Base-by-base conservation (phyloP, 139 green algal genomes). In the Bryopsis sp. region DNA sequence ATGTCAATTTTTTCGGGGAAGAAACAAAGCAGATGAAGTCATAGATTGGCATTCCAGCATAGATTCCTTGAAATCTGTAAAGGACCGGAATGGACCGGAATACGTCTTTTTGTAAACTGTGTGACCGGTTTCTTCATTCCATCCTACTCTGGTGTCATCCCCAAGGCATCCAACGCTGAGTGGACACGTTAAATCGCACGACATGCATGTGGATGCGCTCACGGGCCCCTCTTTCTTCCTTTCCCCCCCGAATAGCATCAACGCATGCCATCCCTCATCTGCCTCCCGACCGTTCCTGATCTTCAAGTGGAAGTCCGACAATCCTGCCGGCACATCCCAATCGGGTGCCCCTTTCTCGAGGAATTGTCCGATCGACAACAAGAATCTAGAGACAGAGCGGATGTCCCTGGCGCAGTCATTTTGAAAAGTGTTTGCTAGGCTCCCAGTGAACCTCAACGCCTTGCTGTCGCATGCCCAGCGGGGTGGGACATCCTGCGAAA, bases 291-390 rank as follows among this genome's bases (percentile, higher is more conserved):
- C 5, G 63, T 70, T 43, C 63, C 48, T 24, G 3, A 70, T 29
- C 36, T 70, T 70, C 37, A 70, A 11, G 31, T 59, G 63, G 63
- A 39, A 70, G 63, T 70, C 63, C 15, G 22, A 29, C 59, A 67
- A 35, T 5, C 59, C 59, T 33, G 43, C 15, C 19, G 43, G 43
- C 43, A 54, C 15, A 19, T 19, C 43, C 43, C 43, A 19, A 54
- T 54, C 43, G 43, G 43, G 15, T 11, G 11, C 43, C 43, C 43
- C 43, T 19, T 54, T n/a, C n/a, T n/a, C n/a, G n/a, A n/a, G n/a
- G n/a, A n/a, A n/a, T n/a, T n/a, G n/a, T n/a, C n/a, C n/a, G n/a
- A n/a, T n/a, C n/a, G n/a, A n/a, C n/a, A n/a, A n/a, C n/a, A n/a
- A n/a, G n/a, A n/a, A n/a, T n/a, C n/a, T n/a, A n/a, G n/a, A n/a